phyloP scores from a whole-genome alignment of 2,329 filamentous ascomycete species.

The Aspergillus sclerotialis region DNA sequence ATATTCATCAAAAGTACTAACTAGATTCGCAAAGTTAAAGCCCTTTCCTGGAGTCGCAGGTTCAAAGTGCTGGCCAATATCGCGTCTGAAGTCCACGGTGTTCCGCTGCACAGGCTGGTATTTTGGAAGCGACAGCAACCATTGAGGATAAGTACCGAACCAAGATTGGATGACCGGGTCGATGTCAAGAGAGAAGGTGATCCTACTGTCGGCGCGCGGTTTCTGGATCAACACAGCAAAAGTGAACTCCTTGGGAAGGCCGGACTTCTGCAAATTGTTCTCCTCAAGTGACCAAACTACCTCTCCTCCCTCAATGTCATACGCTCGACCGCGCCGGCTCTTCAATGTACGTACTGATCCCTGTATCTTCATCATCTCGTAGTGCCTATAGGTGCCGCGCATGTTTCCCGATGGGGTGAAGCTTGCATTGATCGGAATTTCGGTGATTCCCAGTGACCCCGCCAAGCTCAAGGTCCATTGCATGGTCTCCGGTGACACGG shows the following conservation, averaged over 20 bases:
- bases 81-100: constrained; percentile 32
- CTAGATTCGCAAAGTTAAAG: constrained; percentile 41
- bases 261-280: constrained; percentile 42
- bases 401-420: constrained; percentile 36
- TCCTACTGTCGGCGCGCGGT: constrained; percentile 31
- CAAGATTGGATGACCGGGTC: constrained; percentile 36
- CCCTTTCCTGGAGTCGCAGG: constrained; percentile 27
- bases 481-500: constrained; percentile 41
- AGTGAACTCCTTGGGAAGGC: constrained; percentile 45
- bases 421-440: constrained; percentile 37
- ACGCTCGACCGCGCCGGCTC: constrained; percentile 26
- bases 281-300: constrained; percentile 47
- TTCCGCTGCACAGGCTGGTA: constrained; percentile 33
- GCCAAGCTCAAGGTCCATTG: constrained; percentile 44
- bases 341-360: constrained; percentile 38
- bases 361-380: constrained; percentile 46
- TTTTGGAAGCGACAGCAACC: constrained; percentile 29
- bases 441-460: constrained; percentile 40
- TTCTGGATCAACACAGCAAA: constrained; percentile 46
- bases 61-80: constrained; percentile 40
- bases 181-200: constrained; percentile 36
- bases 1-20: constrained; percentile 38
- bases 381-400: constrained; percentile 37
- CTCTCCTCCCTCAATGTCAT: constrained; percentile 38
- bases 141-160: constrained; percentile 36